Conservation (phyloP, 2,329 filamentous ascomycete species). For the Zymoseptoria crescenta region DNA sequence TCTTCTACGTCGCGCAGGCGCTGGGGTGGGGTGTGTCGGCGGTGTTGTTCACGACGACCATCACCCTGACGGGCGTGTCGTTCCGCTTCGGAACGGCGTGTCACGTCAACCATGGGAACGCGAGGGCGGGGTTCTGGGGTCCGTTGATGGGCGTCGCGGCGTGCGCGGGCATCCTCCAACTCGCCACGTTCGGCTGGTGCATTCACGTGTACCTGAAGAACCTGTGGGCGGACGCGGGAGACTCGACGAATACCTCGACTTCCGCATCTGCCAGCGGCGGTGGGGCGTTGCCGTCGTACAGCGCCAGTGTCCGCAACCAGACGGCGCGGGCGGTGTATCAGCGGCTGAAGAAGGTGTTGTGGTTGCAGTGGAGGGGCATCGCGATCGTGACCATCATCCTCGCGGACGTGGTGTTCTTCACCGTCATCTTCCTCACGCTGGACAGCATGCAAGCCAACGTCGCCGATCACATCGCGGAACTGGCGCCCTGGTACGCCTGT, state of each 20-base stretch:
- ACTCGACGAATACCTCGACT: conserved; percentile 35
- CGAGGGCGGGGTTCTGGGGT: conserved; percentile 80
- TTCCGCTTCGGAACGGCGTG: conserved; percentile 88
- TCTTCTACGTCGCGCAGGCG: conserved; percentile 77
- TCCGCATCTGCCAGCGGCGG: conserved; percentile 45
- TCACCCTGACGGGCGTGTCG: conserved; percentile 83
- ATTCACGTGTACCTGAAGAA: conserved; percentile 90
- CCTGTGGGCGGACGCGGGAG: conserved; percentile 51
- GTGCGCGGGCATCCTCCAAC: conserved; percentile 68
- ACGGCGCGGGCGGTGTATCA: conserved; percentile 82
- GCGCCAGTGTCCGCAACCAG: conserved; percentile 67
- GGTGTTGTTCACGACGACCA: conserved; percentile 64
- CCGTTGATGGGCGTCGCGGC: conserved; percentile 73
- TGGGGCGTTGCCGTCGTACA: conserved; percentile 67
- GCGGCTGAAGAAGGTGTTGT: conserved; percentile 75
- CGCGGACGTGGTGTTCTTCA: conserved; percentile 87
- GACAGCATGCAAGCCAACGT: conserved; percentile 60
- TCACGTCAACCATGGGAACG: conserved; percentile 86
- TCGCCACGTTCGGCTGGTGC: conserved; percentile 79
- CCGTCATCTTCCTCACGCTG: conserved; percentile 81
- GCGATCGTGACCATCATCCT: conserved; percentile 84
- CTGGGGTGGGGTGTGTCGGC: conserved; percentile 79
- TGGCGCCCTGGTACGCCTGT: conserved; percentile 63
- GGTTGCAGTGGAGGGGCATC: conserved; percentile 91
- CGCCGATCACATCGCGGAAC: conserved; percentile 48